Evolutionary conservation across 768 basidiomycete species (phyloP), one percentile per base, ranked within the genome.

Genomic region (Suillus bovinus): DNA sequence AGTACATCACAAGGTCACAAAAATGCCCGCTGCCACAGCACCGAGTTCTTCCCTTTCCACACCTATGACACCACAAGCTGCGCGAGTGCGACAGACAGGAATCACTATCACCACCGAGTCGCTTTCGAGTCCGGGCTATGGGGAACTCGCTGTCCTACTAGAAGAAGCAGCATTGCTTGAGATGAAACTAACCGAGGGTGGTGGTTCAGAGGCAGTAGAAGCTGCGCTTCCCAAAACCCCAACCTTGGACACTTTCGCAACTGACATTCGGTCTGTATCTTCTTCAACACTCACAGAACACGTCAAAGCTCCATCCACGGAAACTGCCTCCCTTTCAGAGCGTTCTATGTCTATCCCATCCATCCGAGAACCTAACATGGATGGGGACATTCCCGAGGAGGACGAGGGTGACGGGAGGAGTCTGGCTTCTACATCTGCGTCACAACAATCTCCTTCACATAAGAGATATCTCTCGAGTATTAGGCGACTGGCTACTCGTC

Each of bases 121-220:
- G 7, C 78, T 81, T 3, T 24, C 77, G 29, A 86, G 79, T 68
- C 84, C 84, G 36, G 82, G 80, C 8, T 74, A 65, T 36, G 81
- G 81, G 3, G 88, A 89, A 52, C 69, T 90, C 60, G 79, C 83
- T 5, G 71, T 77, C 36, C 72, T 90, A 53, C 68, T 89, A 31
- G 81, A 83, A 49, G 84, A 87, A 57, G 84, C 88, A 8, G 83
- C 86, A 34, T 67, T 83, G 59, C 70, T 89, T 53, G 87, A 89
- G 74, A 70, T 79, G 68, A 78, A 78, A 61, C 74, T 90, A 44
- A 79, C 78, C 47, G 76, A 77, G 33, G 85, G 85, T 5, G 80
- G 81, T 55, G 11, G 44, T 6, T 69, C 33, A 33, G 33, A 58
- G 4, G 10, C 6, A 20, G 24, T 61, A 10, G 70, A 64, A 7